These are phyloP conservation scores for Castanospermum australe DNA, from an alignment of 306 rosid genomes.

Conservation along the genomic window DNA sequence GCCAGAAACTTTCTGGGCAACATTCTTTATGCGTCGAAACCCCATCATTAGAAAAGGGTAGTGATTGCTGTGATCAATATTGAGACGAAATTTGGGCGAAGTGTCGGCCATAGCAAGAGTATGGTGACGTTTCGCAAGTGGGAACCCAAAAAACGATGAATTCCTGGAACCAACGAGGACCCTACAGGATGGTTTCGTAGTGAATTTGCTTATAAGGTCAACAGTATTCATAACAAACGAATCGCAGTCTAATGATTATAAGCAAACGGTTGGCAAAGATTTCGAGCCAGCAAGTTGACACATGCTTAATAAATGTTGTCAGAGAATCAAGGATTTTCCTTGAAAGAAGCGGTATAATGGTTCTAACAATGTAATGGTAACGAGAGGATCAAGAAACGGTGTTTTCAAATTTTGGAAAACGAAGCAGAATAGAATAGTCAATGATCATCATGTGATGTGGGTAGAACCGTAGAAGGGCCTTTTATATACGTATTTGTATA, in stretches of 20 bases:
- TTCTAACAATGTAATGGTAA: background rate
- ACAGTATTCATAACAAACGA: constrained; percentile 41
- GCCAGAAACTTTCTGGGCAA: constrained; percentile 28
- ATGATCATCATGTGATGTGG: background rate
- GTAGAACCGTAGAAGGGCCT: constrained; percentile 9
- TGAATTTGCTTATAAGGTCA: constrained; percentile 42
- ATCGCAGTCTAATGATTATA: background rate
- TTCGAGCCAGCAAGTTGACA: too few relatives aligned
- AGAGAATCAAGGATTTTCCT: too few relatives aligned
- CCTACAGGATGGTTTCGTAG: constrained; percentile 68
- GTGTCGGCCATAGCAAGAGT: constrained; percentile 6
- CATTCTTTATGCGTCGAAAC: constrained; percentile 33
- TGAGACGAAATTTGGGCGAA: constrained; percentile 24
- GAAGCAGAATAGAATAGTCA: constrained; percentile 15
- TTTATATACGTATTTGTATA: background rate
- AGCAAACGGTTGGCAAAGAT: constrained; percentile 8
- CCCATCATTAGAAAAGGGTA: constrained; percentile 36
- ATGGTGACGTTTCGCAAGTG: constrained; percentile 36
- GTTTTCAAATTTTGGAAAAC: constrained; percentile 1
- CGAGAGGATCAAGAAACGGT: background rate
- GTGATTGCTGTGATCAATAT: constrained; percentile 32
- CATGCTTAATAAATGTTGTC: too few relatives aligned
- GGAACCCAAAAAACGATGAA: constrained; percentile 41
- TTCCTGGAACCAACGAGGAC: constrained; percentile 48
- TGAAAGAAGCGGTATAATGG: too few relatives aligned